Evolutionary conservation across 331 rosid genomes (phyloP), one percentile per base, ranked within the genome.

Genomic region (Quercus lobata): DNA sequence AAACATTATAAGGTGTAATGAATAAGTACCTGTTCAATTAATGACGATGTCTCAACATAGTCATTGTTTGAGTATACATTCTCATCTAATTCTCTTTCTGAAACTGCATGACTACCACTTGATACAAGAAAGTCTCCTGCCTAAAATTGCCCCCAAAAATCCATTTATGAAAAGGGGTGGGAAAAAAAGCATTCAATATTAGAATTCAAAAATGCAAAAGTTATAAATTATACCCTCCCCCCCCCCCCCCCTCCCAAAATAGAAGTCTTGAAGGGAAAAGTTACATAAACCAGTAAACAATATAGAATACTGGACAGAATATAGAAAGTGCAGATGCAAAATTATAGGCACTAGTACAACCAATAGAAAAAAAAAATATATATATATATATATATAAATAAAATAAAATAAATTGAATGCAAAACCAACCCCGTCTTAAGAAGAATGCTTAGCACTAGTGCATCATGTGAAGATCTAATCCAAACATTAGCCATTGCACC

Each of bases 81-180:
- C 84, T 93, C 98, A 73, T 85, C 91, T 57, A 96, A 85, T 84
- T 96, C 99, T 79, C 86, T 87, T 81, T 92, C 96, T 5, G 86
- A 60, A 82, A 88, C 89, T 24, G 84, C 87, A 83, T 76, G 95
- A 57, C 74, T 86, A 84, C 85, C 89, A 85, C 86, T 88, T 73
- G 98, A 86, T 78, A 87, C 91, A 79, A 96, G 94, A 90, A 96
- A 96, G 57, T 88, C 87, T 60, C 83, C 83, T 78, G 98, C 99
- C 99, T 96, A 90, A 86, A 84, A 80, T 84, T 80, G 66, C 78
- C 82, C 72, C 34, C 75, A 29, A 79, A 62, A 78, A 57, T 55
- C 76, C 46, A 72, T 49, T 73, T 10, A 54, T 24, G 72, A 80
- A 72, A 79, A 76, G 37, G 22, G 73, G 52, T 65, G 53, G 7